These are phyloP conservation scores for Sporothrix brasiliensis DNA, from an alignment of 2,329 filamentous ascomycete species.

Conservation along the genomic window DNA sequence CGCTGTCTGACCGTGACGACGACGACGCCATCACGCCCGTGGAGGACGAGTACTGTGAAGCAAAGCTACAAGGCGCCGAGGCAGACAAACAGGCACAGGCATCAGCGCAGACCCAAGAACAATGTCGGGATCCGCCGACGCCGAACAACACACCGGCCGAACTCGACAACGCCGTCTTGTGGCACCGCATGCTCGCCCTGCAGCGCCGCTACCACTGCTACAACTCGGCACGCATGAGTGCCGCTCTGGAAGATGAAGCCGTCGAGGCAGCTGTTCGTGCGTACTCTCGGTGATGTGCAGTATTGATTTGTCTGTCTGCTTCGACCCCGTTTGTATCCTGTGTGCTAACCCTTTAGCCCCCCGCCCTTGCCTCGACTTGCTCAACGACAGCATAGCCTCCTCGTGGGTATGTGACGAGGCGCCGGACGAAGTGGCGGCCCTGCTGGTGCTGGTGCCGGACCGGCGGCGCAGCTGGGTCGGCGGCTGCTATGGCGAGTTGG, in stretches of 20 bases:
- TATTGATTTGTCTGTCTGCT: too few relatives aligned
- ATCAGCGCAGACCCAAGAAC: not conserved
- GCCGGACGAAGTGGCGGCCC: slow-evolving; percentile 38
- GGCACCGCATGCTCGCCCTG: slow-evolving; percentile 49
- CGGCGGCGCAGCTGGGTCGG: slow-evolving; percentile 10
- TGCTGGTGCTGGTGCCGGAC: slow-evolving; percentile 30
- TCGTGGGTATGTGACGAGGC: slow-evolving; percentile 38
- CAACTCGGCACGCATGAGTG: slow-evolving; percentile 50
- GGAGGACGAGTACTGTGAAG: not conserved
- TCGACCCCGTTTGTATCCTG: too few relatives aligned
- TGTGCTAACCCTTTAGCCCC: slow-evolving; percentile 36
- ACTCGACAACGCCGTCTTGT: slow-evolving; percentile 46
- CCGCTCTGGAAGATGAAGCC: slow-evolving; percentile 46
- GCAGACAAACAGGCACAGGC: not conserved
- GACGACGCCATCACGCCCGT: slow-evolving; percentile 37
- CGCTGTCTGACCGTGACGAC: slow-evolving; percentile 34
- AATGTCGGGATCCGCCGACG: not conserved
- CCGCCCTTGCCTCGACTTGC: slow-evolving; percentile 41
- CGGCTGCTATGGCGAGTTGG: not conserved
- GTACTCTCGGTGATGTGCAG: slow-evolving; percentile 33
- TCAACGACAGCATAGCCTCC: slow-evolving; percentile 41
- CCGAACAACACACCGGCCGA: too few relatives aligned
- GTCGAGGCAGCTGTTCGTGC: slow-evolving; percentile 45
- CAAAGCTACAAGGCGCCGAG: not conserved
- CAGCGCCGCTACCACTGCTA: slow-evolving; percentile 50